These are phyloP conservation scores for Arthrobotrys sphaeroides DNA, from an alignment of 2,329 filamentous ascomycete genomes.

Conservation along the genomic window DNA sequence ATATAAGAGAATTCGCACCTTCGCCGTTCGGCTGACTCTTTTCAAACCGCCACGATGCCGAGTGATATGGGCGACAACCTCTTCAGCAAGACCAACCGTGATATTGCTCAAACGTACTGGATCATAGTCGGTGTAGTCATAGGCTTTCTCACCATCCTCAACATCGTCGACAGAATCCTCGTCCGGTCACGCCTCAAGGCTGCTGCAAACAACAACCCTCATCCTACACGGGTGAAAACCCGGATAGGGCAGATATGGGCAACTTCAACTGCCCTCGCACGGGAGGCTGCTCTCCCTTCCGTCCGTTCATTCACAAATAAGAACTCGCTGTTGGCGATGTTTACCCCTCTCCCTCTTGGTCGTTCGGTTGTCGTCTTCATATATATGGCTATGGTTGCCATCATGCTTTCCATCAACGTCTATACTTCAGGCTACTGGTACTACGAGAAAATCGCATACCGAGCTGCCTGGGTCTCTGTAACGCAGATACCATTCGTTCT, in stretches of 20 bases:
- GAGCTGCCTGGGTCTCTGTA: conserved; percentile 73
- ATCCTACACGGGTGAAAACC: conserved; percentile 67
- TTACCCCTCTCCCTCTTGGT: conserved; percentile 70
- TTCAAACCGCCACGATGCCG: conserved; percentile 41
- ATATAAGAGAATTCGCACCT: too few species aligned
- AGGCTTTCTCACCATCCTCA: conserved; percentile 36
- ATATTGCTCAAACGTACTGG: conserved; percentile 43
- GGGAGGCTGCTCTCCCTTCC: conserved; percentile 69
- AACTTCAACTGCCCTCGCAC: conserved; percentile 68
- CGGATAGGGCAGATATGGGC: conserved; percentile 67
- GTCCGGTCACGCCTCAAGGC: conserved; percentile 29
- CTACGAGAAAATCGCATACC: conserved; percentile 73
- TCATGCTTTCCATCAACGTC: conserved; percentile 61
- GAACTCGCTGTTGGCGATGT: conserved; percentile 65
- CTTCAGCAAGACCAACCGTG: conserved; percentile 45
- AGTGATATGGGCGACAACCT: conserved; percentile 48
- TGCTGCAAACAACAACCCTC: conserved; percentile 36
- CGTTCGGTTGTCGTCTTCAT: conserved; percentile 66
- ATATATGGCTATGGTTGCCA: conserved; percentile 69
- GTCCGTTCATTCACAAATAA: conserved; percentile 63
- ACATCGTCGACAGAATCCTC: conserved; percentile 44
- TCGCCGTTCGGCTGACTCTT: neutral
- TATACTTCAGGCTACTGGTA: conserved; percentile 67
- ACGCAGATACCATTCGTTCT: conserved; percentile 73
- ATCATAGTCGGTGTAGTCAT: conserved; percentile 48